Conservation (phyloP, 306 rosid genomes). For the Hippophae gyantsensis region DNA sequence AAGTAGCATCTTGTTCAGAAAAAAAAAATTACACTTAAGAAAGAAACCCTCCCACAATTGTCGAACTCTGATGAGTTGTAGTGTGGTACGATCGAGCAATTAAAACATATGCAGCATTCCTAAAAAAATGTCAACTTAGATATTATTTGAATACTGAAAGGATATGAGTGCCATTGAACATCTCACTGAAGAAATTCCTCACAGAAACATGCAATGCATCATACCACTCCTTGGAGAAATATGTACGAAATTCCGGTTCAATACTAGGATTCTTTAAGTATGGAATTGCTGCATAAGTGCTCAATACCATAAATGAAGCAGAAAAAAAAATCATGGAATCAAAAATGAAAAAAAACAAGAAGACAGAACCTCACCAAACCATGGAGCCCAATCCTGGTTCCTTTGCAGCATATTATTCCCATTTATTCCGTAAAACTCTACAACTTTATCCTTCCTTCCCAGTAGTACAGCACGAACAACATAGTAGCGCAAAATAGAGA, state of each 20-base stretch:
- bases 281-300: constrained; percentile 67
- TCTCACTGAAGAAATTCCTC: constrained; percentile 79
- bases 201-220: constrained; percentile 80
- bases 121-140: background rate
- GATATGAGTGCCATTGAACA: constrained; percentile 96
- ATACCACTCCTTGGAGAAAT: constrained; percentile 81
- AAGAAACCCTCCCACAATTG: too few relatives aligned
- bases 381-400: constrained; percentile 64
- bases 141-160: constrained; percentile 23
- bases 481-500: constrained; percentile 60
- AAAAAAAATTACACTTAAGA: too few relatives aligned
- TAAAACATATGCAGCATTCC: background rate
- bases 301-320: constrained; percentile 15
- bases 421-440: constrained; percentile 45
- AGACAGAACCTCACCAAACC: constrained; percentile 72
- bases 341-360: constrained; percentile 2
- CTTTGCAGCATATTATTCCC: constrained; percentile 64
- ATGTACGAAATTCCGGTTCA: constrained; percentile 67
- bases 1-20: too few relatives aligned
- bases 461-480: constrained; percentile 56
- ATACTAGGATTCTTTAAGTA: constrained; percentile 63
- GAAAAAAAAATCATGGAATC: constrained; percentile 9
- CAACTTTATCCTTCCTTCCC: constrained; percentile 54
- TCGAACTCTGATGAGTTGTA: too few relatives aligned
- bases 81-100: background rate